Evolutionary conservation across 257 asterid species (phyloP).

Genomic region (Petrea volubilis): DNA sequence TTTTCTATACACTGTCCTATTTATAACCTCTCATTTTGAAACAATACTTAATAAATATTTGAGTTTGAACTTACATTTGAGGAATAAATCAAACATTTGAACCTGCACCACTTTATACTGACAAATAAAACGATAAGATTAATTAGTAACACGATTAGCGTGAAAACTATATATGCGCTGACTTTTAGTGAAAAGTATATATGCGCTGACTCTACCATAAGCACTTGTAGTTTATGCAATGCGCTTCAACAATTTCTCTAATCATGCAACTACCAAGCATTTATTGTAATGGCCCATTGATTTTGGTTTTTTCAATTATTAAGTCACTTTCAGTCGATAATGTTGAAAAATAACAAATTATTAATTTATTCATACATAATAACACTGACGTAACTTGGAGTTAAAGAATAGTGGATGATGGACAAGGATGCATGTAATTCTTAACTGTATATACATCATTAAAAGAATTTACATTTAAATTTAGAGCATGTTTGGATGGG

Average conservation of each 20-base stretch:
- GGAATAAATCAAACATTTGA: too few relatives aligned
- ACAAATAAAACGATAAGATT: not conserved
- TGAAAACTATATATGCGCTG: not conserved
- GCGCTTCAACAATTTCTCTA: not conserved
- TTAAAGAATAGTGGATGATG: slow-evolving; percentile 15
- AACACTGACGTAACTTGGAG: slow-evolving; percentile 20
- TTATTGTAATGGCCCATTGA: not conserved
- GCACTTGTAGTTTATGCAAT: not conserved
- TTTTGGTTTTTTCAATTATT: slow-evolving; percentile 1
- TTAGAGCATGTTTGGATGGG: too few relatives aligned
- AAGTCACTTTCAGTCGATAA: slow-evolving; percentile 14
- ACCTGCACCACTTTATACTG: not conserved
- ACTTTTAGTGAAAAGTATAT: too few relatives aligned
- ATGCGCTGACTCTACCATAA: not conserved
- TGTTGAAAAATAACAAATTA: not conserved
- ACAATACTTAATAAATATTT: too few relatives aligned
- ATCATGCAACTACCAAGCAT: slow-evolving; percentile 17
- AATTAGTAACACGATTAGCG: not conserved
- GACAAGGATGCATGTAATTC: not conserved
- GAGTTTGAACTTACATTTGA: too few relatives aligned
- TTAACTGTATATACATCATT: not conserved
- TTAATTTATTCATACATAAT: not conserved
- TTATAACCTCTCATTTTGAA: too few relatives aligned
- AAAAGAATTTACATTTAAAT: too few relatives aligned
- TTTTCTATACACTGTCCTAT: too few relatives aligned